Evolutionary conservation across 1,139 yeast genomes (phyloP), one percentile per base, ranked within the genome.

Genomic region (Pichia sp.): DNA sequence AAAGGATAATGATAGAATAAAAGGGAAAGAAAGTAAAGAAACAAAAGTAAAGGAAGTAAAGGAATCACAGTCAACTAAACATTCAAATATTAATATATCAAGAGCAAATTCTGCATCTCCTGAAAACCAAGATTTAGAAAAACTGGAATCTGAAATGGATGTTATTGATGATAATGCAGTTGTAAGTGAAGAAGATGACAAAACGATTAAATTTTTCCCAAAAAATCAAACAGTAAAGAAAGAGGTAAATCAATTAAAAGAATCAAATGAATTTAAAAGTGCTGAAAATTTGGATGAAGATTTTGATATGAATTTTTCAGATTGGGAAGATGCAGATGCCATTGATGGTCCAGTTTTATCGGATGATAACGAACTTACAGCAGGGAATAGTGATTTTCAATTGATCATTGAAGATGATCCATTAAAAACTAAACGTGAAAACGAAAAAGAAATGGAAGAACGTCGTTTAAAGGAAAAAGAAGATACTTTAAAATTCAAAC

Each of bases 111-210:
- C 39, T 6, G n/a, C 22, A 3, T 28, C 16, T 12, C 25, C 25
- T 9, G 6, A 12, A 12, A 7, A 70, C 47, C 61, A 48, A 62
- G 69, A 34, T 45, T 59, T 43, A 58, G 68, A 38, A 52, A 55
- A 50, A 23, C 23, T 51, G 20, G 55, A 63, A 44, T 66, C 63
- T 20, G 65, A 56, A 8, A 49, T 56, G 7, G 54, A 52, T 23
- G 10, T 6, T 4, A 12, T 25, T 24, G 27, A 32, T 6, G 37
- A 37, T 8, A 22, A 9, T 11, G 39, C 28, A 2, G 31, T 31
- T 4, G 33, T 22, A 16, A 24, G 25, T 1, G 42, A 39, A 26
- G 40, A 27, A 10, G 27, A 28, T 27, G 32, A 33, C n/a, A 27
- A 22, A 22, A 39, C 24, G 7, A 22, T 30, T 22, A 23, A 30